These are phyloP conservation scores for Chytriomyces sp. DNA, from an alignment of 192 early-diverging fungal genomes.

Conservation along the genomic window DNA sequence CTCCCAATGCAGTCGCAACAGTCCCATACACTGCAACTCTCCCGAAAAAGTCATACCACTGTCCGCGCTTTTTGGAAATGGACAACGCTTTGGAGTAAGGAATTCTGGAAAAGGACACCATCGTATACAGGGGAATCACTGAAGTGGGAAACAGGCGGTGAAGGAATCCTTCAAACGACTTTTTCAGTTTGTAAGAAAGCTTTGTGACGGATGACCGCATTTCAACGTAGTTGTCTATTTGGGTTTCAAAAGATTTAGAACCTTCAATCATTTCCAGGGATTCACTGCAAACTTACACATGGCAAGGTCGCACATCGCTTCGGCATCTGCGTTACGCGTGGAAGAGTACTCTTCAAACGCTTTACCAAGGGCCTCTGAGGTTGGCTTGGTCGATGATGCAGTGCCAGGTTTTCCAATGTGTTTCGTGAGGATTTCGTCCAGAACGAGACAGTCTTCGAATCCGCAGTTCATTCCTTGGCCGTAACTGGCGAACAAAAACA, in stretches of 20 bases:
- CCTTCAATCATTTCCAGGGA: neutral
- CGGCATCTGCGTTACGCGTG: conserved; percentile 73
- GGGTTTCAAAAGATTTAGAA: neutral
- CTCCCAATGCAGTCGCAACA: neutral
- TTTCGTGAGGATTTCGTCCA: conserved; percentile 60
- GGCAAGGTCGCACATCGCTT: conserved; percentile 91
- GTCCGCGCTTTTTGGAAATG: conserved; percentile 40
- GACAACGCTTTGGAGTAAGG: conserved; percentile 75
- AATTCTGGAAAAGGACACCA: conserved; percentile 91
- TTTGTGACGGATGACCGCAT: conserved; percentile 87
- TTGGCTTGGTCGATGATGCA: conserved; percentile 35
- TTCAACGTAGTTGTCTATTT: conserved; percentile 83
- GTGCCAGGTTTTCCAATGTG: conserved; percentile 33
- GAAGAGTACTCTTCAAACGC: conserved; percentile 79
- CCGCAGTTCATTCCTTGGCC: conserved; percentile 98
- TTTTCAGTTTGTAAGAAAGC: conserved; percentile 75
- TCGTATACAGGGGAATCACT: conserved; percentile 88
- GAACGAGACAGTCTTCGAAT: conserved; percentile 85
- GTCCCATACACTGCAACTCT: neutral
- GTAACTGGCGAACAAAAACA: conserved; percentile 49
- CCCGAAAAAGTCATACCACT: conserved; percentile 36
- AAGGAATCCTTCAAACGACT: conserved; percentile 76
- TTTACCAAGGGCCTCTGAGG: conserved; percentile 45
- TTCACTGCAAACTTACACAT: conserved; percentile 47
- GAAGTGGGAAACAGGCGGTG: conserved; percentile 71